These are phyloP conservation scores for Pochonia chlamydosporia DNA, from an alignment of 2,329 filamentous ascomycete species.

Conservation along the genomic window DNA sequence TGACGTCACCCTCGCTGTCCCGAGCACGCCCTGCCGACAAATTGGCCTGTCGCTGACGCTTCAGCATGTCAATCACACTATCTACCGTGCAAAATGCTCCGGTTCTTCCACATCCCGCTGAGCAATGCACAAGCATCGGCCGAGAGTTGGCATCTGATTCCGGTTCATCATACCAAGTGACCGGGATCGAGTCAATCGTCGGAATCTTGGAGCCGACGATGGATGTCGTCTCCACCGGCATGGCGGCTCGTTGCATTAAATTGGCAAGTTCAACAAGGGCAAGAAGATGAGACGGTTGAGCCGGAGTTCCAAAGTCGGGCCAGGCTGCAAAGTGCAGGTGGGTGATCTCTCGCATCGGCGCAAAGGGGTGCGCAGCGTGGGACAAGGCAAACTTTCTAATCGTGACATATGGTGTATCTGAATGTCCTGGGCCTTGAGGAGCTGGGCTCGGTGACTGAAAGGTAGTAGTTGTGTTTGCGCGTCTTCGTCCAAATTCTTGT, in stretches of 20 bases:
- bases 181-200: slow-evolving; percentile 23
- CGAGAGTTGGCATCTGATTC: slow-evolving; percentile 46
- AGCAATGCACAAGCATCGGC: slow-evolving; percentile 90
- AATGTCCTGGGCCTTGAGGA: slow-evolving; percentile 17
- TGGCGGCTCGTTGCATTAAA: slow-evolving; percentile 57
- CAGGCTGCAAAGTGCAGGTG: slow-evolving; percentile 94
- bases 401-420: slow-evolving; percentile 68
- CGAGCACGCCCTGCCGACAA: slow-evolving; percentile 12
- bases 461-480: slow-evolving; percentile 49
- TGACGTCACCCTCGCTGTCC: slow-evolving; percentile 38
- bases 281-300: slow-evolving; percentile 80
- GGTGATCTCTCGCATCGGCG: slow-evolving; percentile 83
- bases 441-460: slow-evolving; percentile 28
- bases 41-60: slow-evolving; percentile 60
- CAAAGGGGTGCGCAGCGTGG: slow-evolving; percentile 72
- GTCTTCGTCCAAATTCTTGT: slow-evolving; percentile 39
- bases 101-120: slow-evolving; percentile 89
- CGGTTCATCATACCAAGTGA: slow-evolving; percentile 53
- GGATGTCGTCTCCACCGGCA: slow-evolving; percentile 38
- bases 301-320: slow-evolving; percentile 94
- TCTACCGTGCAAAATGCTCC: slow-evolving; percentile 97
- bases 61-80: slow-evolving; percentile 92
- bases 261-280: slow-evolving; percentile 86
- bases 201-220: slow-evolving; percentile 24
- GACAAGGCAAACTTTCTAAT: slow-evolving; percentile 83